Percentiles rank a stretch among this genome's conserved stretches.
Evolutionary conservation across 2,329 filamentous ascomycete genomes (phyloP).

Genomic region (Fusarium falciforme): DNA sequence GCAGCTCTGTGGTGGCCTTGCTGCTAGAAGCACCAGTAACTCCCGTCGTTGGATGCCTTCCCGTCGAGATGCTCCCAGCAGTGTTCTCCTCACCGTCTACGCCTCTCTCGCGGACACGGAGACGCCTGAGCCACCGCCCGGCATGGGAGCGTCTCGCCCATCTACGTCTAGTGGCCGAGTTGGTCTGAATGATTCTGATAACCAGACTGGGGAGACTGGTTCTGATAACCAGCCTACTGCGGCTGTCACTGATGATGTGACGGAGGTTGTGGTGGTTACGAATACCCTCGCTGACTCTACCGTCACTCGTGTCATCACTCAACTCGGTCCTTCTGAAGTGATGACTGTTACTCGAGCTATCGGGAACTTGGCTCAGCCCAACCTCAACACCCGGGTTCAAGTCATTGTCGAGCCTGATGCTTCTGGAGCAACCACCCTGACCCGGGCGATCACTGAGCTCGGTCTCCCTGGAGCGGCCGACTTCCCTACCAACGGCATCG

Average conservation of each 20-base stretch:
- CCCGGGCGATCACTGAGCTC: not conserved
- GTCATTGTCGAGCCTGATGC: not conserved
- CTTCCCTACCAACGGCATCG: not conserved
- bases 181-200: not conserved
- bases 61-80: constrained; percentile 45
- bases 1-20: constrained; percentile 57
- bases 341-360: not conserved
- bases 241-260: not conserved
- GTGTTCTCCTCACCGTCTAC: constrained; percentile 58
- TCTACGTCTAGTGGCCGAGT: not conserved
- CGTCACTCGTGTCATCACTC: not conserved
- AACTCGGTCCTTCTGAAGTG: not conserved
- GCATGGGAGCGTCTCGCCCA: constrained; percentile 36
- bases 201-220: not conserved
- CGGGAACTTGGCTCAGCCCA: not conserved
- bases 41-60: constrained; percentile 18
- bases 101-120: constrained; percentile 47
- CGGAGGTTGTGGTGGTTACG: not conserved
- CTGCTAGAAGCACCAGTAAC: constrained; percentile 14
- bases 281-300: not conserved
- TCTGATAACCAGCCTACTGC: not conserved
- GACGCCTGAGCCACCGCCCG: constrained; percentile 49
- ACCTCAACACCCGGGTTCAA: not conserved
- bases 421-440: not conserved
- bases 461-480: not conserved